Evolutionary conservation across 148 eudicot species (phyloP).

Genomic region (Heliamphora exappendiculata): DNA sequence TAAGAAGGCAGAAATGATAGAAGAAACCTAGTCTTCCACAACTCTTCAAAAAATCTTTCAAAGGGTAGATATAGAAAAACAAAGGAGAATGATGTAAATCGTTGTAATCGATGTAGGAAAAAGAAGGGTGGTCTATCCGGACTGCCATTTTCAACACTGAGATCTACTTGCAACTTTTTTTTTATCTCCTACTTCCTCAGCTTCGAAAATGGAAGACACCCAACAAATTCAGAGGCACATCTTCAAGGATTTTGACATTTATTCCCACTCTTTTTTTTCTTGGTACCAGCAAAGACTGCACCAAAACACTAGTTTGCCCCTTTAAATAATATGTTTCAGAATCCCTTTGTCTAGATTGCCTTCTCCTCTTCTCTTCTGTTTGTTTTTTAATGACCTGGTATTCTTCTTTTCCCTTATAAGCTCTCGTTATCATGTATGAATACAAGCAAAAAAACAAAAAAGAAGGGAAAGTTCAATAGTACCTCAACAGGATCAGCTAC

Average conservation of each 20-base stretch:
- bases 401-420: too few species aligned
- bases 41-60: neutral
- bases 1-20: neutral
- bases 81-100: neutral
- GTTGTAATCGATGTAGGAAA: neutral
- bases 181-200: neutral
- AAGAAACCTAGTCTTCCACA: neutral
- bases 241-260: neutral
- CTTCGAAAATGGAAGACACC: neutral
- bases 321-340: too few species aligned
- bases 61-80: neutral
- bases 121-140: neutral
- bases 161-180: neutral
- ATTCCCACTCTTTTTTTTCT: too few species aligned
- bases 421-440: neutral
- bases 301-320: neutral
- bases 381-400: too few species aligned
- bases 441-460: neutral
- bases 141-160: neutral
- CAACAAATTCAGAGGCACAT: neutral
- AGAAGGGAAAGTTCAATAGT: slow-evolving; percentile 7
- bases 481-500: slow-evolving; percentile 99
- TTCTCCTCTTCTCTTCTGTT: neutral
- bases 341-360: neutral
- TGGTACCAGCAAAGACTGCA: neutral